Conservation (phyloP, 495 filamentous ascomycete species). For the Umbilicaria muhlenbergii region DNA sequence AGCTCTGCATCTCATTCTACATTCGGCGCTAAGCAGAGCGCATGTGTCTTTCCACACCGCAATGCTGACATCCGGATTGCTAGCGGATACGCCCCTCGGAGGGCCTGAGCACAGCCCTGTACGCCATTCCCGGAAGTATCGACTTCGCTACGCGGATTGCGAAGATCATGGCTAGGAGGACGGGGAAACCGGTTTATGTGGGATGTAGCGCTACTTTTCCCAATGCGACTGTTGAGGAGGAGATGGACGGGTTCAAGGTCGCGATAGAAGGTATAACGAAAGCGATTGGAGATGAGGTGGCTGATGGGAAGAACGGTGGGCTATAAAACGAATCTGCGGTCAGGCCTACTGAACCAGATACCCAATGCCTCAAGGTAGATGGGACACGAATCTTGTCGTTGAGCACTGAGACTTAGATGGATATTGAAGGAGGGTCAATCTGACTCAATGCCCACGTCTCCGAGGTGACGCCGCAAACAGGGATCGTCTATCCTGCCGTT, state of each 20-base stretch:
- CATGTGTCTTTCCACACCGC: neutral
- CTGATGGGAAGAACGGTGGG: too few relatives aligned
- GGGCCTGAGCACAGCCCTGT: slow-evolving; percentile 65
- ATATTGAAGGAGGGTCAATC: too few relatives aligned
- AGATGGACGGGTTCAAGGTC: slow-evolving; percentile 71
- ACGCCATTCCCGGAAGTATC: slow-evolving; percentile 52
- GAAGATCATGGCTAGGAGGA: slow-evolving; percentile 60
- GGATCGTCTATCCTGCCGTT: too few relatives aligned
- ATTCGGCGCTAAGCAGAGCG: neutral
- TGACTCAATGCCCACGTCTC: too few relatives aligned
- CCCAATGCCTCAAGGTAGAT: too few relatives aligned
- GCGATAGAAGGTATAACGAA: slow-evolving; percentile 53
- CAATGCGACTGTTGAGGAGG: slow-evolving; percentile 67
- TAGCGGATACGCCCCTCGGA: slow-evolving; percentile 41
- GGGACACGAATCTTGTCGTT: too few relatives aligned
- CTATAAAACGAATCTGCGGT: too few relatives aligned
- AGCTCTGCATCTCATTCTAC: slow-evolving; percentile 10
- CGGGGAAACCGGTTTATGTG: slow-evolving; percentile 62
- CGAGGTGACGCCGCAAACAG: too few relatives aligned
- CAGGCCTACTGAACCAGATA: too few relatives aligned
- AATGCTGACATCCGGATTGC: neutral
- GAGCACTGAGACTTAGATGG: too few relatives aligned
- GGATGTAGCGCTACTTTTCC: slow-evolving; percentile 60
- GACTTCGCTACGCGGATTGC: slow-evolving; percentile 79
- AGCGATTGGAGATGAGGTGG: slow-evolving; percentile 26